Percentiles rank a stretch among this genome's conserved stretches.
Evolutionary conservation across 2,329 filamentous ascomycete genomes (phyloP).

Genomic region (Cladorrhinum sp.): DNA sequence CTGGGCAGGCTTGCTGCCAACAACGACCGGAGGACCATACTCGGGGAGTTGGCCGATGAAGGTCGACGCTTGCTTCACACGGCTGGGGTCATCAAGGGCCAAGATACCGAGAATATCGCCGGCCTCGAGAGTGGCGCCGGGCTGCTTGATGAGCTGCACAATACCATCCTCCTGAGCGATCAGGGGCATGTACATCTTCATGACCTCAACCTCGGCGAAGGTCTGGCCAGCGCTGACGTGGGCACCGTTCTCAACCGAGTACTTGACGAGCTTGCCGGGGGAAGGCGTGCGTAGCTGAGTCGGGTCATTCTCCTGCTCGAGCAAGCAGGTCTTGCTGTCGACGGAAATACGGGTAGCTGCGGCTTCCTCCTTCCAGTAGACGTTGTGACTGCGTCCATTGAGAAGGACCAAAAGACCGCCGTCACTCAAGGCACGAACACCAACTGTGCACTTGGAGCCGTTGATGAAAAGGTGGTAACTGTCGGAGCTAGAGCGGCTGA

Average conservation of each 20-base stretch:
- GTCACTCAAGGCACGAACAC: conserved; percentile 87
- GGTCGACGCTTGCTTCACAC: conserved; percentile 93
- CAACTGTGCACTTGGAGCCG: conserved; percentile 91
- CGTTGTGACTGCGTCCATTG: conserved; percentile 89
- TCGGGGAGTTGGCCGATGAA: conserved; percentile 89
- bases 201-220: conserved; percentile 97
- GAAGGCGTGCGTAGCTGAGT: conserved; percentile 93
- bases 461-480: conserved; percentile 99
- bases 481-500: conserved; percentile 84
- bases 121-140: conserved; percentile 93
- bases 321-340: conserved; percentile 94
- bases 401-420: conserved; percentile 90
- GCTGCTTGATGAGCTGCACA: conserved; percentile 98
- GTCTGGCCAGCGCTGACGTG: conserved; percentile 90
- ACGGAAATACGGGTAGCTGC: conserved; percentile 93
- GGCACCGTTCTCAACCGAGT: conserved; percentile 89
- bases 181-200: conserved; percentile 99
- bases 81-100: conserved; percentile 88
- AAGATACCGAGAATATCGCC: conserved; percentile 98
- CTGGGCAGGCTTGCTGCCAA: conserved; percentile 90
- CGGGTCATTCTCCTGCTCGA: conserved; percentile 98
- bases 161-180: conserved; percentile 92
- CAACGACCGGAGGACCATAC: conserved; percentile 79
- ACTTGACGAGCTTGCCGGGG: conserved; percentile 97
- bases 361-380: conserved; percentile 99